Conservation (phyloP, 2,329 filamentous ascomycete species). For the Fusarium goolgardi region DNA sequence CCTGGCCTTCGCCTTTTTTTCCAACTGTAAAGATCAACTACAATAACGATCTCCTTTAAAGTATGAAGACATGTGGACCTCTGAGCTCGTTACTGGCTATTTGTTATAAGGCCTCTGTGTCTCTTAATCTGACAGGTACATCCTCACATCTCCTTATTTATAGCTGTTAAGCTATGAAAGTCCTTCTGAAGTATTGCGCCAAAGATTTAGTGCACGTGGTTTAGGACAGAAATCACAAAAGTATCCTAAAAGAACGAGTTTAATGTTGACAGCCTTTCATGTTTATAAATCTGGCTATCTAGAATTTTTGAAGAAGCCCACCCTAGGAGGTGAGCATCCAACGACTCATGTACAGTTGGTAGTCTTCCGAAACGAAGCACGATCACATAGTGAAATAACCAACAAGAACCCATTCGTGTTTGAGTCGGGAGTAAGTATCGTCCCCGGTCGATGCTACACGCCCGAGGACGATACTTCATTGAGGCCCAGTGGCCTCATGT, state of each 20-base stretch:
- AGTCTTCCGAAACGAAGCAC: conserved; percentile 37
- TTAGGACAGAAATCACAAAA: not conserved
- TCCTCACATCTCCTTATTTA: too few species aligned
- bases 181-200: not conserved
- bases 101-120: too few species aligned
- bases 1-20: not conserved
- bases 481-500: conserved; percentile 30
- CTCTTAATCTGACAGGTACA: too few species aligned
- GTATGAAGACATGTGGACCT: too few species aligned
- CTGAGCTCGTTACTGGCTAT: too few species aligned
- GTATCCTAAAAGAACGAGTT: not conserved
- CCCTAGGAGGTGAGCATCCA: conserved; percentile 40
- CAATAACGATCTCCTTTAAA: too few species aligned
- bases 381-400: conserved; percentile 34
- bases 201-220: not conserved
- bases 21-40: too few species aligned
- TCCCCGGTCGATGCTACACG: conserved; percentile 32
- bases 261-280: conserved; percentile 15
- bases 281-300: conserved; percentile 28
- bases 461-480: not conserved
- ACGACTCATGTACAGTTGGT: conserved; percentile 38
- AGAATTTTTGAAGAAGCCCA: conserved; percentile 26
- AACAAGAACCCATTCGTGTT: conserved; percentile 31
- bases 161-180: too few species aligned
- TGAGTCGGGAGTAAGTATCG: conserved; percentile 20